Evolutionary conservation across 176 grass and related monocot genomes (phyloP), one percentile per base, ranked within the genome.

Genomic region (Eremochloa ophiuroides): DNA sequence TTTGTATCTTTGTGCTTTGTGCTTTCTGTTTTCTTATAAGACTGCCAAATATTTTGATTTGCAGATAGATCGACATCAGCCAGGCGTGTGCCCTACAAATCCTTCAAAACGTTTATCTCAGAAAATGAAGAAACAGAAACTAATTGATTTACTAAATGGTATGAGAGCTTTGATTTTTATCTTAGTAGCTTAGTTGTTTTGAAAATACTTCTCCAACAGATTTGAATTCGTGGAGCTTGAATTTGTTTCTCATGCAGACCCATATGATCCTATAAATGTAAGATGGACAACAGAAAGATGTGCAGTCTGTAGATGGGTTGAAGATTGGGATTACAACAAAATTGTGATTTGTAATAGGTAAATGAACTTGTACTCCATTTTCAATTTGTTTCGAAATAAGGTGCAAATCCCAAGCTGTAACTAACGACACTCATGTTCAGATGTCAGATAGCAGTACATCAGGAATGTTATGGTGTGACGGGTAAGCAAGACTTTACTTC

Each of bases 311-410:
- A 98, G 95, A 91, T 98, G 95, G 95, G 95, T 98, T 65, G 95
- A 98, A 86, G 95, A 98, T 58, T 98, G 95, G 95, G 95, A 98
- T 87, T 95, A 98, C 86, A 98, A 98, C 77, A 98, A 98, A 84
- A 98, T 98, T 79, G 91, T 98, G 29, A 93, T 98, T 12, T 98
- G 95, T 92, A 95, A 89, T 58, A 90, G 95, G 92, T 98, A 89
- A 67, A 55, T 69, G 59, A 46, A 67, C n/a, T 55, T 72, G 6
- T 56, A n/a, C 20, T 51, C 58, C 10, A n/a, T 3, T 28, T 20
- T 2, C 25, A 75, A 16, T 66, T 81, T 48, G 35, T 80, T 80
- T 87, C 44, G 46, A 71, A 62, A 69, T 71, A 38, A 20, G 5
- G n/a, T 66, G 5, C 41, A 66, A 77, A 85, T 6, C 56, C 42